Percentiles rank a stretch among this genome's conserved stretches.
Evolutionary conservation across 768 basidiomycete genomes (phyloP).

Genomic region (Roridomyces roridus): DNA sequence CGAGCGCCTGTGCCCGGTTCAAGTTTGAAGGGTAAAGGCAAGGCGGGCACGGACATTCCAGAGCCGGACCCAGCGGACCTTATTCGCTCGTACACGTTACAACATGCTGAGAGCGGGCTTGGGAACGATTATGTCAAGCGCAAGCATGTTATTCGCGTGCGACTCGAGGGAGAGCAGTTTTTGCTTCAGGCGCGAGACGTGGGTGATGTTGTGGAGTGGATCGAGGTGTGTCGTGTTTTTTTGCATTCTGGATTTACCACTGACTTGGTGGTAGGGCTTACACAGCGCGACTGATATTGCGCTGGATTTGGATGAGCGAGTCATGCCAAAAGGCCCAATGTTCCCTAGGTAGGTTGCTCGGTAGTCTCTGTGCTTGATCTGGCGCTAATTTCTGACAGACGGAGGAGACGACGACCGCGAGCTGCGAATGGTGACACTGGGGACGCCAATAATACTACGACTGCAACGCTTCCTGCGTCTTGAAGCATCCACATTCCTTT

Average conservation of each 20-base stretch:
- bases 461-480: not conserved
- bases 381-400: constrained; percentile 10
- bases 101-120: constrained; percentile 91
- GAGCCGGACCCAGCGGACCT: constrained; percentile 60
- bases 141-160: constrained; percentile 90
- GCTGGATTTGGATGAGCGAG: constrained; percentile 88
- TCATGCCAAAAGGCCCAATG: constrained; percentile 90
- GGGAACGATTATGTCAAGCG: constrained; percentile 95
- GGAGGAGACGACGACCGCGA: constrained; percentile 18
- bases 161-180: constrained; percentile 97
- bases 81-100: constrained; percentile 78
- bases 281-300: constrained; percentile 94
- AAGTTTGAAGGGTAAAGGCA: constrained; percentile 12
- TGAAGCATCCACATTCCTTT: constrained; percentile 1
- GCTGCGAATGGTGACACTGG: not conserved
- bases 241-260: constrained; percentile 10
- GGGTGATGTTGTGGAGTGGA: constrained; percentile 90
- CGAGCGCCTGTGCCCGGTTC: constrained; percentile 24
- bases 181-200: constrained; percentile 88
- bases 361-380: not conserved
- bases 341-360: constrained; percentile 71
- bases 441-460: not conserved
- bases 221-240: constrained; percentile 69
- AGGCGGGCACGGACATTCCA: constrained; percentile 31
- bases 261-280: constrained; percentile 59